Evolutionary conservation across 768 basidiomycete species (phyloP).

Genomic region (Candolleomyces efflorescens): DNA sequence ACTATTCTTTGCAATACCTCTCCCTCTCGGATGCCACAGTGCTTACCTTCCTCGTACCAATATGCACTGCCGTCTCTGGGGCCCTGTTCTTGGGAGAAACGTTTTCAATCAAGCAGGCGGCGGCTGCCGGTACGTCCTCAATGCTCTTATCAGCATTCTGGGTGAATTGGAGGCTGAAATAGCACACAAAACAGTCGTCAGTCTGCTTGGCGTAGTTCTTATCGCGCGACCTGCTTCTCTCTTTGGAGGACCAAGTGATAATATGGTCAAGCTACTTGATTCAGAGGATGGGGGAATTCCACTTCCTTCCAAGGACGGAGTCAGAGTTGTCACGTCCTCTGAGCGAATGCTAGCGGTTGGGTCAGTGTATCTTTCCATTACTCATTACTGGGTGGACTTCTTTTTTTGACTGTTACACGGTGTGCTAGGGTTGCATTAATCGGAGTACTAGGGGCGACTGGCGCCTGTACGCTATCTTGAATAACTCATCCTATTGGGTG

Average conservation of each 20-base stretch:
- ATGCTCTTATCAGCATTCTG: no score
- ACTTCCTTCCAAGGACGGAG: conserved; percentile 16
- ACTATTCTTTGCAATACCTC: conserved; percentile 69
- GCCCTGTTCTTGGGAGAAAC: conserved; percentile 59
- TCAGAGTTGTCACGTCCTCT: conserved; percentile 22
- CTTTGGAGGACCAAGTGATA: conserved; percentile 43
- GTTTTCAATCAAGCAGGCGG: conserved; percentile 48
- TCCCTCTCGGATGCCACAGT: conserved; percentile 77
- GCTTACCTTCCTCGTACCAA: conserved; percentile 70
- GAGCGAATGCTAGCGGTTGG: conserved; percentile 58
- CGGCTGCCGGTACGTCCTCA: conserved; percentile 40
- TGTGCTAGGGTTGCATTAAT: conserved; percentile 53
- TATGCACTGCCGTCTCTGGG: conserved; percentile 58
- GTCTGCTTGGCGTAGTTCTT: conserved; percentile 72
- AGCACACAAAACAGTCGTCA: conserved; percentile 38
- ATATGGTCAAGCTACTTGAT: background rate
- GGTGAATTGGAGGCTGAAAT: background rate
- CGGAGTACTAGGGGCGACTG: conserved; percentile 62
- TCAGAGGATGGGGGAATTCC: conserved; percentile 1
- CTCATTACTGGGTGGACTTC: no score
- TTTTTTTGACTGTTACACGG: background rate
- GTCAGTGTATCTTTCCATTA: conserved; percentile 23
- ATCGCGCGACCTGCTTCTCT: conserved; percentile 77
- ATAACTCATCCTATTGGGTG: background rate
- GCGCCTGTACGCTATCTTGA: conserved; percentile 52